Base-by-base conservation (phyloP, 73 alveolate genomes). In the Paramecium pentaurelia region DNA sequence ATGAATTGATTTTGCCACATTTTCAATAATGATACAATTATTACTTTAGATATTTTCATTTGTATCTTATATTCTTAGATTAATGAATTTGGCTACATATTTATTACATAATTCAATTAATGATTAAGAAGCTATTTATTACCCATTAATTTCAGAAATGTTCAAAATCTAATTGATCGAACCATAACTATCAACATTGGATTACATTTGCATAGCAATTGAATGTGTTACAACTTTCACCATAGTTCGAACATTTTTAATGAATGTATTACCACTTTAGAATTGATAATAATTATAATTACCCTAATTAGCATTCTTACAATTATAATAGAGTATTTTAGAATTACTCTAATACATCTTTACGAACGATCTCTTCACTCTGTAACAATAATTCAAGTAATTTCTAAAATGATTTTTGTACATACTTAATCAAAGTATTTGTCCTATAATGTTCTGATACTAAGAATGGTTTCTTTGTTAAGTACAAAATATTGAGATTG, bases 351-450 rank as follows among this genome's bases (percentile, higher is more conserved):
- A 64, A 64, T 64, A 64, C 84, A 64, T 64, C 84, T 27, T 64
- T 64, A 8, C 84, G 42, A 14, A 34, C 84, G 12, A 32, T 28
- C 12, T 64, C 84, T 6, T 64, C 84, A 27, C 47, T 64, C 6
- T 64, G 47, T 64, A 64, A 64, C 47, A 64, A 64, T n/a, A 64
- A 64, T 64, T 64, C 84, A 64, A 64, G 84, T 64, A 34, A 64
- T 64, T 64, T 34, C 84, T 64, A 64, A 64, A 54, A 18, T 64
- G 11, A 34, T 32, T 28, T 11, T 28, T 12, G 8, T 64, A 32
- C 45, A 64, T 64, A 64, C 84, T 64, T 64, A 18, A 64, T 64
- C 84, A 64, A 64, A 64, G 12, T 64, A 64, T 27, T 64, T 64
- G 12, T 64, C 84, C 49, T 64, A 28, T 14, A 64, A 34, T 28